Percentiles rank a stretch among this genome's conserved stretches.
phyloP scores from a whole-genome alignment of 2,329 filamentous ascomycete genomes.

The Peltaster fructicola region DNA sequence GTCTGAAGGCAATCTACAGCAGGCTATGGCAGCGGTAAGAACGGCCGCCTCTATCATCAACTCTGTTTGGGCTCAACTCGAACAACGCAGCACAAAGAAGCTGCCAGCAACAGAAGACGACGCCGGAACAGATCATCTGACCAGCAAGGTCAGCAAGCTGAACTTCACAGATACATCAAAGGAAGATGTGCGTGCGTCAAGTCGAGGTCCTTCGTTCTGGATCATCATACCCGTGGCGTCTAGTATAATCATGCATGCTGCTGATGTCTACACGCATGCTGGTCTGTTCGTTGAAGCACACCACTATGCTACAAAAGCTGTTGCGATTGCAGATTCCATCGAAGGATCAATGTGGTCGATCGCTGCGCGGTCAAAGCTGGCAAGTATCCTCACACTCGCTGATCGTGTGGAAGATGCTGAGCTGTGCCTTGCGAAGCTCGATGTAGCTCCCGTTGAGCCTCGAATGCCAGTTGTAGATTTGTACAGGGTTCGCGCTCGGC shows the following conservation, averaged over 20 bases:
- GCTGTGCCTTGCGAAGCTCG: constrained; percentile 12
- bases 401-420: constrained; percentile 15
- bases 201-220: constrained; percentile 70
- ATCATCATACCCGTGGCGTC: constrained; percentile 57
- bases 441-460: no score
- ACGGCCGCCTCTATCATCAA: constrained; percentile 12
- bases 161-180: constrained; percentile 18
- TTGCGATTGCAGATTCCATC: constrained; percentile 47
- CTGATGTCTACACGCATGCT: constrained; percentile 61
- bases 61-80: constrained; percentile 10
- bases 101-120: constrained; percentile 1
- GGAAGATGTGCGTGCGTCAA: no score
- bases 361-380: no score
- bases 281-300: constrained; percentile 78
- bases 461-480: no score
- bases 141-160: constrained; percentile 17
- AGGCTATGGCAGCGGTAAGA: constrained; percentile 14
- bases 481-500: no score
- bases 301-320: constrained; percentile 72
- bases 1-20: constrained; percentile 5
- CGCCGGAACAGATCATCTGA: constrained; percentile 6
- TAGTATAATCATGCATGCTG: constrained; percentile 53
- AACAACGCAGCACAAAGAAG: background rate
- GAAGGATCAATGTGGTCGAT: constrained; percentile 5
- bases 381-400: constrained; percentile 10